These are phyloP conservation scores for Linum tenue DNA, from an alignment of 345 rosid genomes.

Conservation along the genomic window DNA sequence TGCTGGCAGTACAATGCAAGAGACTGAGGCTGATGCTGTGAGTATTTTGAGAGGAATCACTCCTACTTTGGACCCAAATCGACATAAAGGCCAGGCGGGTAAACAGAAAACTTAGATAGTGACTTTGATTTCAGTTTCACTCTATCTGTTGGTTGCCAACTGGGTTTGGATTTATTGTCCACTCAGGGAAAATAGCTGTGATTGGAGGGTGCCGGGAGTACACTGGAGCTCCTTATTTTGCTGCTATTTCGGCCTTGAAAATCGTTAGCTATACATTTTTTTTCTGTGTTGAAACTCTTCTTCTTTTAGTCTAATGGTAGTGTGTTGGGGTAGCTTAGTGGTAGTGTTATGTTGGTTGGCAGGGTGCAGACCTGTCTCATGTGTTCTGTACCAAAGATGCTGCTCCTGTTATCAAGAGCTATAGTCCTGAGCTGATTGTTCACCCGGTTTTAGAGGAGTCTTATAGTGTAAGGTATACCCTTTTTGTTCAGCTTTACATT, in stretches of 20 bases:
- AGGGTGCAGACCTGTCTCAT: slow-evolving; percentile 98
- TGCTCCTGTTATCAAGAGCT: slow-evolving; percentile 85
- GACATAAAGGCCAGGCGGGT: slow-evolving; percentile 98
- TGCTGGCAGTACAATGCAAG: slow-evolving; percentile 27
- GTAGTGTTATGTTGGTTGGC: slow-evolving; percentile 8
- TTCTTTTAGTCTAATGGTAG: not conserved
- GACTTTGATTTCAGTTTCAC: not conserved
- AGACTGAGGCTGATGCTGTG: slow-evolving; percentile 61
- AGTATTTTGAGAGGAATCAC: slow-evolving; percentile 49
- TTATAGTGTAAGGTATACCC: slow-evolving; percentile 48
- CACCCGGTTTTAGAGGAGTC: slow-evolving; percentile 90
- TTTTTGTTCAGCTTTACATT: not conserved
- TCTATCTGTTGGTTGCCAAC: not conserved
- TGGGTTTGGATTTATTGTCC: not conserved
- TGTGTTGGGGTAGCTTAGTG: slow-evolving; percentile 3
- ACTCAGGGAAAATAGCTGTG: slow-evolving; percentile 80
- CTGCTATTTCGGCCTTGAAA: slow-evolving; percentile 94
- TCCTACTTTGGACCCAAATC: slow-evolving; percentile 49
- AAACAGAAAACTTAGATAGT: slow-evolving; percentile 3
- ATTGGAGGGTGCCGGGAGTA: slow-evolving; percentile 97
- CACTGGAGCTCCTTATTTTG: slow-evolving; percentile 96
- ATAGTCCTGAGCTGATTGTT: slow-evolving; percentile 92
- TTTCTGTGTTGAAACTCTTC: not conserved
- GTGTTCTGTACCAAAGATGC: slow-evolving; percentile 97
- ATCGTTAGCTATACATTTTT: slow-evolving; percentile 35